phyloP scores from a whole-genome alignment of 2,329 filamentous ascomycete species.

The Colletotrichum scovillei region DNA sequence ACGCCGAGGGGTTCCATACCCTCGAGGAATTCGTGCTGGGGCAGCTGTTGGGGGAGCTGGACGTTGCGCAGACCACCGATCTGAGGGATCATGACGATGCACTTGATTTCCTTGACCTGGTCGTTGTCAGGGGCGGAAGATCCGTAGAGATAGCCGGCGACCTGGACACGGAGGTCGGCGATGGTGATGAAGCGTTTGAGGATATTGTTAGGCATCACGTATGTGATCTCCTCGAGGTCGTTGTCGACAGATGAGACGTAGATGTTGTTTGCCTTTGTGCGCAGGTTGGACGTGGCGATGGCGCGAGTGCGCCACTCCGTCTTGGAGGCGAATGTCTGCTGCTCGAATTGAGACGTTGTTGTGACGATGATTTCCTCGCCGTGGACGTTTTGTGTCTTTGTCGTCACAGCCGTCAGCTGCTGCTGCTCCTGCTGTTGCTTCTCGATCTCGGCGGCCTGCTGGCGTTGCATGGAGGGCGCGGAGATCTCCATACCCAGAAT shows the following conservation, averaged over 20 bases:
- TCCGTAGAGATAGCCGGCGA: constrained; percentile 95
- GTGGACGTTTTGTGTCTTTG: constrained; percentile 96
- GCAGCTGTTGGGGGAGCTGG: constrained; percentile 88
- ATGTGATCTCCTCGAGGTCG: constrained; percentile 90
- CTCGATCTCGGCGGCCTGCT: constrained; percentile 98
- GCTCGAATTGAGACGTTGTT: constrained; percentile 97
- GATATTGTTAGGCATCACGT: constrained; percentile 99
- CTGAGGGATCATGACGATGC: constrained; percentile 97
- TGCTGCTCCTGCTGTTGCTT: constrained; percentile 98
- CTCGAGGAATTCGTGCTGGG: constrained; percentile 90
- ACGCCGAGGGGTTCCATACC: constrained; percentile 90
- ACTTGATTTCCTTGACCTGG: constrained; percentile 95
- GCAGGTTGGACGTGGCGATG: constrained; percentile 94
- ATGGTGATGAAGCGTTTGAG: constrained; percentile 98
- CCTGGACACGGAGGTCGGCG: constrained; percentile 94
- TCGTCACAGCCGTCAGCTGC: constrained; percentile 96
- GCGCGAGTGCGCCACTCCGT: constrained; percentile 98
- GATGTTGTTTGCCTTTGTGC: constrained; percentile 96
- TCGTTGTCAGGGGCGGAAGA: constrained; percentile 93
- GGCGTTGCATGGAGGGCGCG: constrained; percentile 96
- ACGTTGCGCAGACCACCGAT: constrained; percentile 93
- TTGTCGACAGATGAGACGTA: constrained; percentile 98
- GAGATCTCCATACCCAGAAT: constrained; percentile 99
- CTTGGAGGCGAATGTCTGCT: constrained; percentile 97
- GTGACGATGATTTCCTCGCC: constrained; percentile 99